Percentiles rank a stretch among this genome's conserved stretches.
These are phyloP conservation scores for Tripterygium wilfordii DNA, from an alignment of 177 flowering plant genomes.

Conservation along the genomic window DNA sequence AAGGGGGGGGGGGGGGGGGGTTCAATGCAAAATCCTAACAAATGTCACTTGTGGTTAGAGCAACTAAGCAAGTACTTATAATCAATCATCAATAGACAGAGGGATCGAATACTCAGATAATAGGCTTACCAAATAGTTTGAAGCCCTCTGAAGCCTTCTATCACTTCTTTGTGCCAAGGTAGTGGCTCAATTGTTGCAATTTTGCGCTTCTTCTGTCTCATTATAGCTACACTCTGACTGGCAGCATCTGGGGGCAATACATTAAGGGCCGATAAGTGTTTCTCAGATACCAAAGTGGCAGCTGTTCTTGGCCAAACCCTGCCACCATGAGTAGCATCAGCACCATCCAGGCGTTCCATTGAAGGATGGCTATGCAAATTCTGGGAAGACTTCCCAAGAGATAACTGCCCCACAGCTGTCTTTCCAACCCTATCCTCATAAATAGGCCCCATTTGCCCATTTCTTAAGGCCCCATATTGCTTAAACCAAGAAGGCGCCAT, in stretches of 20 bases:
- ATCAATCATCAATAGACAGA: not conserved
- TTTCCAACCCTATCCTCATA: conserved; percentile 22
- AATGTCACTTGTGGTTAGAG: not conserved
- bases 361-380: conserved; percentile 16
- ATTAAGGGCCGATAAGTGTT: conserved; percentile 19
- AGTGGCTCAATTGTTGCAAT: conserved; percentile 27
- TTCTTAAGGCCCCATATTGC: conserved; percentile 60
- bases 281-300: conserved; percentile 14
- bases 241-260: conserved; percentile 23
- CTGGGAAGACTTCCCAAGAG: conserved; percentile 27
- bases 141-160: conserved; percentile 32
- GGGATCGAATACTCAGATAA: not conserved
- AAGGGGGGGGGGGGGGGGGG: not conserved
- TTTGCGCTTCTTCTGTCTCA: conserved; percentile 68
- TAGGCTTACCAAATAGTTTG: conserved; percentile 48
- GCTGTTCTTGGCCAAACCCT: conserved; percentile 12
- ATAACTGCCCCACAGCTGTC: conserved; percentile 15
- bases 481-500: conserved; percentile 91
- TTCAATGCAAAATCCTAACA: not conserved
- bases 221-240: conserved; percentile 25
- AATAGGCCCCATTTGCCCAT: conserved; percentile 43
- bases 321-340: conserved; percentile 19
- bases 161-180: conserved; percentile 71
- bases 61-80: not conserved
- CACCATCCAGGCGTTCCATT: conserved; percentile 17